These are phyloP conservation scores for Pichia sp. DNA, from an alignment of 1,139 yeast genomes.

Conservation along the genomic window DNA sequence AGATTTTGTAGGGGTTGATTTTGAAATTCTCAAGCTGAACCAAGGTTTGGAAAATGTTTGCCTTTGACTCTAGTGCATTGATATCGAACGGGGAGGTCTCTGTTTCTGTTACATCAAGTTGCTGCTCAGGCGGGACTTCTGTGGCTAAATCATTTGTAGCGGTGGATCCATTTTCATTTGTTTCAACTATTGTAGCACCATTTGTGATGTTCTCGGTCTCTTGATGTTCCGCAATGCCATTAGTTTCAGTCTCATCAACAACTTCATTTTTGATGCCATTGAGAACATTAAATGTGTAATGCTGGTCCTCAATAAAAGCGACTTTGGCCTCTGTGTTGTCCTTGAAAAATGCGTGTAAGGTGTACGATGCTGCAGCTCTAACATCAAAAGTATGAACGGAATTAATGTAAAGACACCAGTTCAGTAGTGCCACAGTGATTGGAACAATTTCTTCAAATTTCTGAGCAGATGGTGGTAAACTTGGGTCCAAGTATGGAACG, in stretches of 20 bases:
- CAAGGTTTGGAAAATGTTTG: constrained; percentile 59
- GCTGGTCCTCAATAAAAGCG: constrained; percentile 58
- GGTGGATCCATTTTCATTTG: background rate
- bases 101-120: constrained; percentile 3
- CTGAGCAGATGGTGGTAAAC: constrained; percentile 40
- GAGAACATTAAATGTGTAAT: constrained; percentile 19
- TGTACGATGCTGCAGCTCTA: constrained; percentile 60
- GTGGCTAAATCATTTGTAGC: background rate
- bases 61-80: constrained; percentile 20
- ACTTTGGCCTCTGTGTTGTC: constrained; percentile 50
- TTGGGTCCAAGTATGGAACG: constrained; percentile 86
- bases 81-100: constrained; percentile 5
- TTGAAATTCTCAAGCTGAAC: constrained; percentile 77
- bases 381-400: constrained; percentile 82
- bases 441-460: constrained; percentile 40
- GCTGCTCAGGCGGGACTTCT: background rate
- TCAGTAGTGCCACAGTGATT: constrained; percentile 64
- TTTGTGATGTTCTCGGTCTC: constrained; percentile 4
- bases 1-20: constrained; percentile 77
- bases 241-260: constrained; percentile 5
- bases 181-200: background rate
- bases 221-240: constrained; percentile 1
- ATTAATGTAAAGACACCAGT: constrained; percentile 74
- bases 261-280: constrained; percentile 18
- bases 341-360: constrained; percentile 62